Conservation (phyloP, 768 basidiomycete species). For the Macrolepiota albuminosa region DNA sequence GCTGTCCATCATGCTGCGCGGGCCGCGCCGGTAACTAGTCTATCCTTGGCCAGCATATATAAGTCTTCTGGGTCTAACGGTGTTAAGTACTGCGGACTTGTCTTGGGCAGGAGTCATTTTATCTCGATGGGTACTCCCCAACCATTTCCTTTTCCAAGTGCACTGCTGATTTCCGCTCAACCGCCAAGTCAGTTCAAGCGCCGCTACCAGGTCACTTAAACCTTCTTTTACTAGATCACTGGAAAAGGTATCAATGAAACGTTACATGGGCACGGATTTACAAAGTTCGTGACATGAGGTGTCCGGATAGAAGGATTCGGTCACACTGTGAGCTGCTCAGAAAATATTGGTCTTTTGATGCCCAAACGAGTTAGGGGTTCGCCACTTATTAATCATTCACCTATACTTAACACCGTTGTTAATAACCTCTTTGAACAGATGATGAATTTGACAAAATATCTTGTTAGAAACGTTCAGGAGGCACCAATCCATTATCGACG, state of each 20-base stretch:
- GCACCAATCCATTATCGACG: not conserved
- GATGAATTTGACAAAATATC: not conserved
- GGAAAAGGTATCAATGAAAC: not conserved
- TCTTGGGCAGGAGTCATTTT: not conserved
- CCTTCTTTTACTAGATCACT: not conserved
- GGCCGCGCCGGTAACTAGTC: too few species aligned
- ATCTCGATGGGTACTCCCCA: not conserved
- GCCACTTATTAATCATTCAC: not conserved
- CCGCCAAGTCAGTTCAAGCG: not conserved
- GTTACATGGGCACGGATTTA: not conserved
- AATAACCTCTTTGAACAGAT: not conserved
- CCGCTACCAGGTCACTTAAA: not conserved
- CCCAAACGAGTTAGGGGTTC: not conserved
- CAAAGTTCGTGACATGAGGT: not conserved
- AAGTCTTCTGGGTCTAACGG: not conserved
- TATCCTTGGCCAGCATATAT: too few species aligned
- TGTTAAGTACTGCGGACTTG: not conserved
- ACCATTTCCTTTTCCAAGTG: not conserved
- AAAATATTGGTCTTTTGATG: too few species aligned
- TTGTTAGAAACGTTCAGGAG: not conserved
- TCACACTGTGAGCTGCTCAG: too few species aligned
- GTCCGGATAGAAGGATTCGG: not conserved
- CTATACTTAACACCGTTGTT: not conserved
- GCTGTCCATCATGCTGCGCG: too few species aligned
- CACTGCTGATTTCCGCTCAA: not conserved